Evolutionary conservation across 116 monocot species (phyloP).

Genomic region (Zostera marina): DNA sequence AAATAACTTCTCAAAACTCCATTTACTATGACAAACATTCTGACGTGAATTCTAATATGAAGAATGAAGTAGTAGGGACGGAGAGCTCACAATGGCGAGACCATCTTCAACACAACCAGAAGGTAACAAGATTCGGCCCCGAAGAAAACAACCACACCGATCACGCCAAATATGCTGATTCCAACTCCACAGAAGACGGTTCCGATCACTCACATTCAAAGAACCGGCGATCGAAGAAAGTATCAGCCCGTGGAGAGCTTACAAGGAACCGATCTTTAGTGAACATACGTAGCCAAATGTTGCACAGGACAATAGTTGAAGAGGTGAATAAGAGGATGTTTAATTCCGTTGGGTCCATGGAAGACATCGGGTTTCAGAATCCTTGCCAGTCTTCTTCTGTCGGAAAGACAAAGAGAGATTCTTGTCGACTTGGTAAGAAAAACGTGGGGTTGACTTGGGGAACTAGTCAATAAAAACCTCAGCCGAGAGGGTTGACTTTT

Average conservation of each 20-base stretch:
- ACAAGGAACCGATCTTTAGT: constrained; percentile 57
- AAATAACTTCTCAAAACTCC: too few relatives aligned
- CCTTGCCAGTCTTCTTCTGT: constrained; percentile 10
- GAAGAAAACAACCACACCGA: too few relatives aligned
- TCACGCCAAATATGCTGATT: too few relatives aligned
- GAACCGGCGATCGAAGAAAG: constrained; percentile 1
- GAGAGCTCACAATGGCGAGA: too few relatives aligned
- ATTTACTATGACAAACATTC: too few relatives aligned
- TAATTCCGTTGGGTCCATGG: constrained; percentile 68
- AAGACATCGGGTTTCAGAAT: constrained; percentile 48
- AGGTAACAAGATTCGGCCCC: too few relatives aligned
- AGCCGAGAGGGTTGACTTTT: background rate
- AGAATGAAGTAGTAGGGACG: too few relatives aligned
- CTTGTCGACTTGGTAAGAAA: background rate
- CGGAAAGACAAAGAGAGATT: constrained; percentile 1
- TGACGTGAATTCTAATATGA: too few relatives aligned
- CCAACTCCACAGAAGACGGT: too few relatives aligned
- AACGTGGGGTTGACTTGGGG: constrained; percentile 10
- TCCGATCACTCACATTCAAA: too few relatives aligned
- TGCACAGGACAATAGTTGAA: constrained; percentile 46
- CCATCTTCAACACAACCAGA: too few relatives aligned
- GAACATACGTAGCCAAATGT: constrained; percentile 55
- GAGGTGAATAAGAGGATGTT: constrained; percentile 54
- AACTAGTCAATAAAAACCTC: constrained; percentile 1
- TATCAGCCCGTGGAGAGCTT: constrained; percentile 11